Conservation (phyloP, 345 rosid genomes). For the Barbarea vulgaris region DNA sequence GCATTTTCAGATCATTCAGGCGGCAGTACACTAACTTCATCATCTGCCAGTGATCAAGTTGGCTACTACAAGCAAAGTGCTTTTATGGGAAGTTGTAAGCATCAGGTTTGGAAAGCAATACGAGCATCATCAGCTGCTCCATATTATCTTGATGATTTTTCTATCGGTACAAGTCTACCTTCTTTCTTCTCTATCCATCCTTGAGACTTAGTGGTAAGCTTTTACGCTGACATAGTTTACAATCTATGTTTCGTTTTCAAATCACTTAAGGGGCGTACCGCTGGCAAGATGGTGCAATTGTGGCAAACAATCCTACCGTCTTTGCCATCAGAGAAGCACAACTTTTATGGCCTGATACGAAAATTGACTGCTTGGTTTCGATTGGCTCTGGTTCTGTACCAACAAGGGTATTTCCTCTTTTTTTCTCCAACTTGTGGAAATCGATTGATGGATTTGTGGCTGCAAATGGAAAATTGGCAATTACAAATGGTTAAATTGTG, state of each 20-base stretch:
- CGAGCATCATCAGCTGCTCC: conserved; percentile 99
- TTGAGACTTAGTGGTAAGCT: not conserved
- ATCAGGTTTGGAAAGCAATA: conserved; percentile 96
- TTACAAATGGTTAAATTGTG: conserved; percentile 3
- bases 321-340: conserved; percentile 97
- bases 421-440: conserved; percentile 7
- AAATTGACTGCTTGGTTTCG: conserved; percentile 90
- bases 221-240: conserved; percentile 4
- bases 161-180: conserved; percentile 61
- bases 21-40: conserved; percentile 57
- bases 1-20: conserved; percentile 80
- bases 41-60: conserved; percentile 73
- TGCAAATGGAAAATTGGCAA: not conserved
- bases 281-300: conserved; percentile 99
- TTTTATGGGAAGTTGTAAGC: conserved; percentile 96
- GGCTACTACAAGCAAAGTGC: conserved; percentile 87
- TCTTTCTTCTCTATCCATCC: conserved; percentile 9
- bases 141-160: conserved; percentile 97
- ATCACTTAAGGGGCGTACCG: conserved; percentile 65
- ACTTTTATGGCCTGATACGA: conserved; percentile 98
- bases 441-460: not conserved
- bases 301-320: conserved; percentile 94
- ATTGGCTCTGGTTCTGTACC: conserved; percentile 98
- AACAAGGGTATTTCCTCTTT: conserved; percentile 65
- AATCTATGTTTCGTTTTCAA: conserved; percentile 16